Evolutionary conservation across 768 basidiomycete species (phyloP).

Genomic region (Xanthoconium purpureum): DNA sequence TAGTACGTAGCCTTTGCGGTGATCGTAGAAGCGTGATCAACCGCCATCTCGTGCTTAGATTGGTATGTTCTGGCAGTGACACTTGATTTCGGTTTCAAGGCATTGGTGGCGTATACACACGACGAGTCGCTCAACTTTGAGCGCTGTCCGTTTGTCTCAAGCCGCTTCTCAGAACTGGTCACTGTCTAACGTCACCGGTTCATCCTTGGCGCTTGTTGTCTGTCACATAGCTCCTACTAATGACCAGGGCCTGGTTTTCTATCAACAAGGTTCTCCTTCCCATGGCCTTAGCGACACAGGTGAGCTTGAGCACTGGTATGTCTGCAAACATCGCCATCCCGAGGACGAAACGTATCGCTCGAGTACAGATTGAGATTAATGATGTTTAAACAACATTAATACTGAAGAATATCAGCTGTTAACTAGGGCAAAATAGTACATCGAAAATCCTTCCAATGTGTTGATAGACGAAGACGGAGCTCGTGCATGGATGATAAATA

Average conservation of each 20-base stretch:
- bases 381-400: conserved; percentile 35
- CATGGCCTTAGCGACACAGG: too few relatives aligned
- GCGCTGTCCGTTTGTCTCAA: not conserved
- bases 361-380: conserved; percentile 30
- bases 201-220: too few relatives aligned
- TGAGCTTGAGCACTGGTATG: too few relatives aligned
- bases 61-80: not conserved
- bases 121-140: not conserved
- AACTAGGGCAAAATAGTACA: conserved; percentile 31
- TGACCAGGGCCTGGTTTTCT: not conserved
- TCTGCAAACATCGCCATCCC: not conserved
- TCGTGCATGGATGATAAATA: conserved; percentile 20
- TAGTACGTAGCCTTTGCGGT: not conserved
- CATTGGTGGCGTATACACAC: conserved; percentile 5
- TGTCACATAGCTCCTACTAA: too few relatives aligned
- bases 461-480: conserved; percentile 15
- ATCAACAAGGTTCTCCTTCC: not conserved
- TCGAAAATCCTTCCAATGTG: conserved; percentile 27
- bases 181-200: too few relatives aligned
- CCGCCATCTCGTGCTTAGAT: too few relatives aligned
- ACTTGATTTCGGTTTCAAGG: conserved; percentile 6
- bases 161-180: not conserved
- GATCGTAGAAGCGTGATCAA: too few relatives aligned
- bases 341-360: not conserved
- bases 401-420: conserved; percentile 20